These are phyloP conservation scores for Heterobasidion occidentale DNA, from an alignment of 1,284 basidiomycete species.

Conservation along the genomic window DNA sequence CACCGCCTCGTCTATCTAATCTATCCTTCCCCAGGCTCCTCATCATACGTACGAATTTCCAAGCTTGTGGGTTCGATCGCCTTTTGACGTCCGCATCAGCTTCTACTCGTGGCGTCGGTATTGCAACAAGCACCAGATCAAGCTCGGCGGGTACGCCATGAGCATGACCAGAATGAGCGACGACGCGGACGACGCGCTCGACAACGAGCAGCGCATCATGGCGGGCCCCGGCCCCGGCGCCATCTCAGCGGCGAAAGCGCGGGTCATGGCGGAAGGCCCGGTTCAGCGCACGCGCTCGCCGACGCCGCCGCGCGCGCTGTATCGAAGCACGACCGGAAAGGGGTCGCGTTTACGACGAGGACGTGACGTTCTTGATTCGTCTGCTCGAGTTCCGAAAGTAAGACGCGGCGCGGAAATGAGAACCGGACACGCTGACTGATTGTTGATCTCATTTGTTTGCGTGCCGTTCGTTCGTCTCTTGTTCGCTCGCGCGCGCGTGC, in stretches of 20 bases:
- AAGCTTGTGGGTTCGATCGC: neutral
- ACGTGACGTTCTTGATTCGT: constrained; percentile 63
- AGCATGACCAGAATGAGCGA: constrained; percentile 21
- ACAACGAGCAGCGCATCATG: constrained; percentile 20
- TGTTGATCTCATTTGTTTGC: neutral
- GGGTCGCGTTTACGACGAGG: constrained; percentile 78
- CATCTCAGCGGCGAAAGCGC: constrained; percentile 35
- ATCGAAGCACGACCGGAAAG: constrained; percentile 76
- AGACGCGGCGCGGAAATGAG: constrained; percentile 14
- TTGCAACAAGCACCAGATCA: constrained; percentile 82
- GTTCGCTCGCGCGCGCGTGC: neutral
- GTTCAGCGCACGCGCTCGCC: constrained; percentile 53
- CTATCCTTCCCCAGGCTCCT: constrained; percentile 45
- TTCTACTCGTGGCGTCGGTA: constrained; percentile 84
- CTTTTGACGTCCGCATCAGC: constrained; percentile 25
- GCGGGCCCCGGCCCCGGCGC: constrained; percentile 34
- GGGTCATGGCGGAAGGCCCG: constrained; percentile 29
- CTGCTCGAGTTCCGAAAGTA: constrained; percentile 69
- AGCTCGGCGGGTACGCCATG: constrained; percentile 75
- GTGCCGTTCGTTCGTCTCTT: neutral
- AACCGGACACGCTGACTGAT: neutral
- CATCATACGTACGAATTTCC: constrained; percentile 59
- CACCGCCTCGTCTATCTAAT: neutral
- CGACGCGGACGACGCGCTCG: constrained; percentile 29
- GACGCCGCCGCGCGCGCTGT: constrained; percentile 68